Conservation (phyloP, 2,329 filamentous ascomycete species). For the Phialophora expanda region DNA sequence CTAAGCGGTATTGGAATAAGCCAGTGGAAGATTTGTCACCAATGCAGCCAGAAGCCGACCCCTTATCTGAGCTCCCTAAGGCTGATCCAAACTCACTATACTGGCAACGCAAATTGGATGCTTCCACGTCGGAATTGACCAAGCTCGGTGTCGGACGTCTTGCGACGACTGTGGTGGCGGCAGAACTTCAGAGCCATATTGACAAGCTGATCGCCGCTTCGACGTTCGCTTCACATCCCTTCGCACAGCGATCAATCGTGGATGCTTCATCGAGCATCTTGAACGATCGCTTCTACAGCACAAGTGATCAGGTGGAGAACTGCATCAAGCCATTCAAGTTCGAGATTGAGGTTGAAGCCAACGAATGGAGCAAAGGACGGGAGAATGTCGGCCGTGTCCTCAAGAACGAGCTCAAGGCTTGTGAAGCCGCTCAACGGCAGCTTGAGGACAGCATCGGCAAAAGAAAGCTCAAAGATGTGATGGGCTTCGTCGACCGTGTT, state of each 20-base stretch:
- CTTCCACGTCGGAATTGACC: constrained; percentile 85
- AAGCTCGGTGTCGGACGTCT: constrained; percentile 92
- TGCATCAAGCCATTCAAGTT: constrained; percentile 99
- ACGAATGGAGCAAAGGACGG: constrained; percentile 83
- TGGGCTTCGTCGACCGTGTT: constrained; percentile 87
- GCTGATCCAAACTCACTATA: constrained; percentile 83
- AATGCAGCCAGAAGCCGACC: constrained; percentile 70
- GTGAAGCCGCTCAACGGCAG: constrained; percentile 75
- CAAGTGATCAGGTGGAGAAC: constrained; percentile 96
- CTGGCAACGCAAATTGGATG: constrained; percentile 94
- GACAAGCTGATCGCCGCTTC: constrained; percentile 78
- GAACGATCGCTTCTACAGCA: constrained; percentile 94
- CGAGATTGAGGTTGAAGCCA: constrained; percentile 90
- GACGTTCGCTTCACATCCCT: constrained; percentile 87
- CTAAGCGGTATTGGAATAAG: constrained; percentile 96
- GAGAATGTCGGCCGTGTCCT: constrained; percentile 80
- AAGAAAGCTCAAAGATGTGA: constrained; percentile 85
- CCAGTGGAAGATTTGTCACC: constrained; percentile 82
- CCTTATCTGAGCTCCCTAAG: constrained; percentile 77
- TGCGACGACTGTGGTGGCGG: constrained; percentile 88
- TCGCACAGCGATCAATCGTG: constrained; percentile 88
- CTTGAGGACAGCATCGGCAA: constrained; percentile 80
- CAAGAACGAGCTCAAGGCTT: constrained; percentile 85
- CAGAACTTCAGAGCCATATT: constrained; percentile 82
- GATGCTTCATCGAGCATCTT: constrained; percentile 89